These are phyloP conservation scores for Jimgerdemannia lactiflua DNA, from an alignment of 192 early-diverging fungal genomes.

Conservation along the genomic window DNA sequence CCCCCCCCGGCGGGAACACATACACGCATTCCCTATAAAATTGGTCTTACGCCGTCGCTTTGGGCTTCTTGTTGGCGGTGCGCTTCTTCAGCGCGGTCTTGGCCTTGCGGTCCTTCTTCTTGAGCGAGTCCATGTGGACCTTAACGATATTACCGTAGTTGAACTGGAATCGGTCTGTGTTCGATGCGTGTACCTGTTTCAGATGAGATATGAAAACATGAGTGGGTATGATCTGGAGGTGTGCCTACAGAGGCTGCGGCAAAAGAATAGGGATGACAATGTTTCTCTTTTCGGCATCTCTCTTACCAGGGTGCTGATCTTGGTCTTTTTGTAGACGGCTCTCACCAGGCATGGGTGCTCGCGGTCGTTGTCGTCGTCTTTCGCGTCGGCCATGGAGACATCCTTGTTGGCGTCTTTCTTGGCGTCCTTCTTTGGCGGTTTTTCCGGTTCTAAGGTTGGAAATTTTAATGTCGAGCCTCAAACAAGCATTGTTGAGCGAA, in stretches of 20 bases:
- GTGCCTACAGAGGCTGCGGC: neutral
- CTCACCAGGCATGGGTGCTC: conserved; percentile 40
- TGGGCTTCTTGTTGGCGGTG: neutral
- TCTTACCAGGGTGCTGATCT: conserved; percentile 42
- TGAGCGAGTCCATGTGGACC: conserved; percentile 43
- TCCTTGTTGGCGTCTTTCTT: neutral
- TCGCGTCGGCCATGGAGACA: neutral
- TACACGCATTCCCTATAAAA: too few species aligned
- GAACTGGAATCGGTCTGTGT: conserved; percentile 37
- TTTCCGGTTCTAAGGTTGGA: neutral
- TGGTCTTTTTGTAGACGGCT: conserved; percentile 26
- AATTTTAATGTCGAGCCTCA: too few species aligned
- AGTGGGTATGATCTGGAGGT: neutral
- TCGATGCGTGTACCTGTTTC: conserved; percentile 22
- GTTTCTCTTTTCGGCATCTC: too few species aligned
- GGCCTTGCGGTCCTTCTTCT: conserved; percentile 46
- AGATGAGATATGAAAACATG: neutral
- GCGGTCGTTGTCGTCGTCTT: conserved; percentile 13
- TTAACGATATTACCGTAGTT: conserved; percentile 36
- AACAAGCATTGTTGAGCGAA: neutral
- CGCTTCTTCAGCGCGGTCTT: neutral
- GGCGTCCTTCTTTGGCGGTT: conserved; percentile 16
- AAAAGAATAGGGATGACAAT: neutral
- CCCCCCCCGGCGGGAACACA: too few species aligned
- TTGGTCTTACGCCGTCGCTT: neutral